These are phyloP conservation scores for Nothopassalora personata DNA, from an alignment of 2,329 filamentous ascomycete species.

Conservation along the genomic window DNA sequence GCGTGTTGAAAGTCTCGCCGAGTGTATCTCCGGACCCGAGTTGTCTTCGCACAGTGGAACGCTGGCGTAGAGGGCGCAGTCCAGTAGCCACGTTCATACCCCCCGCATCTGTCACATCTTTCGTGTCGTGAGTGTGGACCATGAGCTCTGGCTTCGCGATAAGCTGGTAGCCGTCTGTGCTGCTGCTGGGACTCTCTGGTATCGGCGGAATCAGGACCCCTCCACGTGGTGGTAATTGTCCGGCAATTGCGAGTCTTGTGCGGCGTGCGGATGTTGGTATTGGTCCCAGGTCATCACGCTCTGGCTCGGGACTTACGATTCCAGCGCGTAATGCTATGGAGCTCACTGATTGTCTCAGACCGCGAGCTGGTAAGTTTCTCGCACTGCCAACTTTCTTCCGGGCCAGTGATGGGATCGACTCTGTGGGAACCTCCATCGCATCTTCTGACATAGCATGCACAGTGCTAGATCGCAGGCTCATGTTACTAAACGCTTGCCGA, in stretches of 20 bases:
- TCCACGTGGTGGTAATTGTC: background rate
- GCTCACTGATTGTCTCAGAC: background rate
- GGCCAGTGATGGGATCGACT: background rate
- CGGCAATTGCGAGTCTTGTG: background rate
- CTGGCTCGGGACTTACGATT: background rate
- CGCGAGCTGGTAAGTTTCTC: background rate
- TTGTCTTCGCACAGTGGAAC: background rate
- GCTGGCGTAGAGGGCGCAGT: background rate
- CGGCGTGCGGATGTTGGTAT: background rate
- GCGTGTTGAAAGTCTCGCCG: background rate
- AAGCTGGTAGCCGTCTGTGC: background rate
- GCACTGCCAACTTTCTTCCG: background rate
- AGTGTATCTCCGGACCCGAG: background rate
- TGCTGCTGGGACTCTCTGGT: background rate
- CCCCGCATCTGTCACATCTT: background rate
- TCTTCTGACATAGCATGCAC: background rate
- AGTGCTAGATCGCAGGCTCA: background rate
- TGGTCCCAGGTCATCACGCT: background rate
- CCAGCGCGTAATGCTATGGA: background rate
- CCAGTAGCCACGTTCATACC: background rate
- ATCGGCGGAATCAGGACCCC: background rate
- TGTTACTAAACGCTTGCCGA: background rate
- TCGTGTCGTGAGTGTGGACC: background rate
- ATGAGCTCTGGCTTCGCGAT: background rate
- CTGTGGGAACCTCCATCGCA: background rate